Evolutionary conservation across 106 monocot species (phyloP), one percentile per base, ranked within the genome.

Genomic region (Xerophyta viscosa): DNA sequence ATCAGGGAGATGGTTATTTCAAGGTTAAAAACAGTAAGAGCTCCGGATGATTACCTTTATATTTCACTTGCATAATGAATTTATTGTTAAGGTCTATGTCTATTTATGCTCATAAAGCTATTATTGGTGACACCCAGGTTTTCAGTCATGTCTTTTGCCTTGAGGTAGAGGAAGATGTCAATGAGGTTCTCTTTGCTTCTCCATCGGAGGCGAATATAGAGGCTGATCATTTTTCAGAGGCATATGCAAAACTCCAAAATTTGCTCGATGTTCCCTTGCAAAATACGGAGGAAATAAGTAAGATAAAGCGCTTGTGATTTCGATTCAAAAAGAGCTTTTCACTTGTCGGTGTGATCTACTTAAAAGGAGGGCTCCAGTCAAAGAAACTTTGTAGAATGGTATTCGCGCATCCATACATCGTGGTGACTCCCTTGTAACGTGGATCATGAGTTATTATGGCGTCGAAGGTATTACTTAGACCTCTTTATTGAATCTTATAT

Each of bases 141-240:
- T 96, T 96, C 56, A 24, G 29, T 18, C 77, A 71, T 26, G 55
- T 96, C 0, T 81, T 75, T 41, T 84, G 78, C 15, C 67, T 96
- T 20, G 85, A 81, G 58, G 67, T 96, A 8, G 88, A 96, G 64
- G 94, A 81, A 66, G 88, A 96, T 70, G 84, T 96, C 45, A 96
- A 96, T 48, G 82, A 82, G 39, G 68, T 96, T 50, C 57, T 96
- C 17, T 88, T 85, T 65, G 88, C 94, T 23, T 66, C 57, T 17
- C 31, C 71, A 2, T 25, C 11, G 28, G 50, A 67, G 18, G 27
- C 52, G 53, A 42, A 41, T 46, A 43, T 64, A 2, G 50, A 72
- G 13, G 29, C 27, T 1, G 63, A 78, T 47, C 21, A 58, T 17
- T 43, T 80, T 31, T 24, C 49, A 7, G 55, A 63, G 23, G 70